Base-by-base conservation (phyloP, 768 basidiomycete species). In the Termitomyces bulborhizus region DNA sequence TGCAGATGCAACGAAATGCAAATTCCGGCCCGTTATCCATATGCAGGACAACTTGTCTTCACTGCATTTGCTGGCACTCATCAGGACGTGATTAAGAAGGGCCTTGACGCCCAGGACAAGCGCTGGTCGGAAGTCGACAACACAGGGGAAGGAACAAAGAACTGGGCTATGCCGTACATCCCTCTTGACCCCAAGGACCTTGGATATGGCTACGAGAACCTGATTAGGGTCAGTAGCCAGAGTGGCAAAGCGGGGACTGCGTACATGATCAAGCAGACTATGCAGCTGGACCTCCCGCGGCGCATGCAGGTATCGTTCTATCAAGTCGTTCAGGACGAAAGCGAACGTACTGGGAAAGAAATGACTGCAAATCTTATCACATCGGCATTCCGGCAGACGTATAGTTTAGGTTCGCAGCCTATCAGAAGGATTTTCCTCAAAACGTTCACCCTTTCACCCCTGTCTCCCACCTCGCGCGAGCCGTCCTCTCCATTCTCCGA, bases 71-170 rank as follows among this genome's bases (percentile, higher is more conserved):
- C 87, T 31, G 90, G 90, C 26, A 86, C 84, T 11, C 90, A 92
- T 67, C 86, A 88, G 69, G 90, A 92, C 60, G 90, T 90, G 12
- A 84, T 92, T 77, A 92, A 91, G 71, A 92, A 92, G 71, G 90
- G 90, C 40, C 88, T 92, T 70, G 85, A 87, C 68, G 78, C 75
- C 7, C 84, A 88, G 64, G 69, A 66, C 39, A 68, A 68, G 53
- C 73, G 83, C 37, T 79, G 83, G 64, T 72, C 74, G 21, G 68
- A 72, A 46, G 88, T 81, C 31, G 73, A 76, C 46, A 66, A 62
- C 13, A 71, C 70, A 21, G 80, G 77, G 32, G 71, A 76, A 56
- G 68, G 65, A 13, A 65, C 64, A 43, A 73, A 80, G 59, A 68
- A 74, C 26, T 90, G 88, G 88, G 78, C 83, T 59, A 83, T 93